Evolutionary conservation across 1,139 yeast genomes (phyloP), one percentile per base, ranked within the genome.

Genomic region (Scheffersomyces segobiensis): DNA sequence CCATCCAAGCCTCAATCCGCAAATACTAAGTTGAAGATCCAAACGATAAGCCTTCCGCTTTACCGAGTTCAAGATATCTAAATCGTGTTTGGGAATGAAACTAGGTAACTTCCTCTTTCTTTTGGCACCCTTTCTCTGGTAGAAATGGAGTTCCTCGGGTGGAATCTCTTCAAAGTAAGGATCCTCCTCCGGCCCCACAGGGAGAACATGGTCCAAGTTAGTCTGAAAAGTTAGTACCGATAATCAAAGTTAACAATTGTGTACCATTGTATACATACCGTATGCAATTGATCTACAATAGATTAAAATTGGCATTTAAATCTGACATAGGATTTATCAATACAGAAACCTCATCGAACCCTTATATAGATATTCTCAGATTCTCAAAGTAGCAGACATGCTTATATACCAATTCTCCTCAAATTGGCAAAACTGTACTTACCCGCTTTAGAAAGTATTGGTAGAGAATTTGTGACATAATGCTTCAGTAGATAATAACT

Each of bases 1-100:
- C 89, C 92, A 88, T 2, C 96, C 96, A 49, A 88, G 67, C 53
- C 91, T 74, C 32, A 86, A 67, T 0, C 96, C 95, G 68, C 89
- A 85, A 53, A 87, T 59, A 57, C 83, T 80, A 69, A 89, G 82
- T 59, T 82, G 81, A 68, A 87, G 79, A 67, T 90, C 96, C 62
- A 88, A 72, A 55, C 86, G 77, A 67, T 88, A 88, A 2, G 91
- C 93, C 58, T 85, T 78, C 54, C 85, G 76, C 65, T 86, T 81
- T 48, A 88, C 87, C 19, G 81, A 77, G 56, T 79, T 77, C 62
- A 89, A 71, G 2, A 88, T 72, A 56, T 78, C 76, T 57, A 78
- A 73, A 64, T 89, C 95, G 50, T 82, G 69, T 14, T 69, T 67
- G 0, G 89, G 85, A 18, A 89, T 76, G 39, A 85, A 84, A 12